phyloP scores from a whole-genome alignment of 805 yeast species.

The Zygotorulaspora sp. region DNA sequence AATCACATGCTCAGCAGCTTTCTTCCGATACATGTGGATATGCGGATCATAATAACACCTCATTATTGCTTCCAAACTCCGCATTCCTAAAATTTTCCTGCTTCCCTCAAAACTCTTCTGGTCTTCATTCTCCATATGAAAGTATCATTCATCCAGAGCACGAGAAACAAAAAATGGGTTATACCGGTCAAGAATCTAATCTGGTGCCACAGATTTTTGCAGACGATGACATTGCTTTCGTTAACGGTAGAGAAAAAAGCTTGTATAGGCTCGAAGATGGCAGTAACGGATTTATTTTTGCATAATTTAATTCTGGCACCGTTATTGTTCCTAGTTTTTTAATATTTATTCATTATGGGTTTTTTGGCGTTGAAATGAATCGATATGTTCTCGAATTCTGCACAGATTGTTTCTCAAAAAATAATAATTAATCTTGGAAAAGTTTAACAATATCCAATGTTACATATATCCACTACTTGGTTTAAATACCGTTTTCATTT shows the following conservation, averaged over 20 bases:
- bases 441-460: too few species aligned
- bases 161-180: too few species aligned
- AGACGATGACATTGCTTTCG: conserved; percentile 10
- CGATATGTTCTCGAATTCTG: too few species aligned
- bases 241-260: conserved; percentile 12
- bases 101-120: conserved; percentile 13
- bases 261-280: conserved; percentile 25
- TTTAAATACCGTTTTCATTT: too few species aligned
- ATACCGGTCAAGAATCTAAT: not conserved
- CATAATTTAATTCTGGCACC: conserved; percentile 8
- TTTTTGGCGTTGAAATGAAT: too few species aligned
- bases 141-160: too few species aligned
- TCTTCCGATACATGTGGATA: not conserved
- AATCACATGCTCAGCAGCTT: not conserved
- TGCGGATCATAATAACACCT: not conserved
- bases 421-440: too few species aligned
- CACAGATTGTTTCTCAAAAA: too few species aligned
- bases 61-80: conserved; percentile 14
- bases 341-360: not conserved
- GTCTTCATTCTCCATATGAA: conserved; percentile 6
- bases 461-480: too few species aligned
- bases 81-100: conserved; percentile 6
- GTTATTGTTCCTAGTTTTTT: conserved; percentile 4
- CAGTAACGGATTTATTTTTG: conserved; percentile 24
- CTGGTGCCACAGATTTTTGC: conserved; percentile 10